A percentile compares a stretch with the other conserved stretches of the same genome.
phyloP scores from a whole-genome alignment of 495 filamentous ascomycete genomes.

The Podospora comata region DNA sequence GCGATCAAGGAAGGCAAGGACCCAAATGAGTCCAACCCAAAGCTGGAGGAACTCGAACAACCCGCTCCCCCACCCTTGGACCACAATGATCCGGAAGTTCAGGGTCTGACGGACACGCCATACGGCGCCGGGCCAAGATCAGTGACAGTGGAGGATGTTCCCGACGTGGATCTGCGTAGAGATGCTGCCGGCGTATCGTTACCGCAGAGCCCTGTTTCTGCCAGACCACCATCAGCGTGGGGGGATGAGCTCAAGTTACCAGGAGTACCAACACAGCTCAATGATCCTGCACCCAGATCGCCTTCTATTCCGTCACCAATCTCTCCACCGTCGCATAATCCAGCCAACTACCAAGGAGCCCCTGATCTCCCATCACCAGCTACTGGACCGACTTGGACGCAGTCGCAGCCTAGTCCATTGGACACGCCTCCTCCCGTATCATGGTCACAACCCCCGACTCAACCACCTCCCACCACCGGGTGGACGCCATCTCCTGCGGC shows the following conservation, averaged over 20 bases:
- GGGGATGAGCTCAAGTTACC: constrained; percentile 32
- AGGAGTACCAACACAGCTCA: constrained; percentile 33
- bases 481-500: constrained; percentile 15
- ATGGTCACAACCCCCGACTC: constrained; percentile 20
- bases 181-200: constrained; percentile 36
- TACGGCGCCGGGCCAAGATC: constrained; percentile 45
- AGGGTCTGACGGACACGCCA: constrained; percentile 43
- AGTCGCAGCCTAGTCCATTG: constrained; percentile 22
- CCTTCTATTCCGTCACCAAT: constrained; percentile 27
- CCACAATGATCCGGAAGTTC: constrained; percentile 61
- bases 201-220: constrained; percentile 38
- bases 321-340: constrained; percentile 24
- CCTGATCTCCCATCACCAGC: constrained; percentile 24
- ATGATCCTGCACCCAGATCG: constrained; percentile 24
- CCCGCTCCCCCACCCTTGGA: constrained; percentile 40
- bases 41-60: constrained; percentile 48
- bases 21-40: constrained; percentile 86
- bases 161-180: constrained; percentile 43
- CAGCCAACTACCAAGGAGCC: constrained; percentile 17
- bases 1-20: constrained; percentile 89
- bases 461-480: constrained; percentile 8
- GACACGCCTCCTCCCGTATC: constrained; percentile 25
- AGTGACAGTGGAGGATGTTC: constrained; percentile 54
- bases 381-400: constrained; percentile 16
- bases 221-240: constrained; percentile 42